A percentile compares a stretch with the other conserved stretches of the same genome.
These are phyloP conservation scores for Candida frijolesensis DNA, from an alignment of 1,139 yeast genomes.

Conservation along the genomic window DNA sequence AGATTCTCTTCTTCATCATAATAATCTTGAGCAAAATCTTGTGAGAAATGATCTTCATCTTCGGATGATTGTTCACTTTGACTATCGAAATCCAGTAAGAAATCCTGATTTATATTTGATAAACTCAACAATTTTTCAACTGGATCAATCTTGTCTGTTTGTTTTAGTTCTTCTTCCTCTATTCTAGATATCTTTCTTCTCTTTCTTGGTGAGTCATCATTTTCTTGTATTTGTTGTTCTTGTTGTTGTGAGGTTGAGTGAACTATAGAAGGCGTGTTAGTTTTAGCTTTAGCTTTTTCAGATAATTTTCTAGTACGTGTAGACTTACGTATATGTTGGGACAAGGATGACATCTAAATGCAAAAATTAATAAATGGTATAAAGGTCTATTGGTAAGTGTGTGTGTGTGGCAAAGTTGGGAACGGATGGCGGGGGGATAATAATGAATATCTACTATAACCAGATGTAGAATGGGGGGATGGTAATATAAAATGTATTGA, in stretches of 20 bases:
- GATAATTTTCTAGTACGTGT: conserved; percentile 29
- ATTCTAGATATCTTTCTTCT: conserved; percentile 18
- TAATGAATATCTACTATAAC: conserved; percentile 2
- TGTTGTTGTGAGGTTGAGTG: background rate
- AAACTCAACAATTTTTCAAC: conserved; percentile 46
- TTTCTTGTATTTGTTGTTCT: conserved; percentile 14
- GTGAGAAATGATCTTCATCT: conserved; percentile 12
- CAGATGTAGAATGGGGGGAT: conserved; percentile 2
- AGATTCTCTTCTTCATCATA: conserved; percentile 14
- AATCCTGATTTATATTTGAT: conserved; percentile 28
- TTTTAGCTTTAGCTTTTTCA: conserved; percentile 21
- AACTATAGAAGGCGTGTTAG: conserved; percentile 11
- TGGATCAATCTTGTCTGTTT: conserved; percentile 43
- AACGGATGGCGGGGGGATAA: too few relatives aligned
- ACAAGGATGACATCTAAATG: conserved; percentile 19
- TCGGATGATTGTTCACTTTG: conserved; percentile 2
- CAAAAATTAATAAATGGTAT: background rate
- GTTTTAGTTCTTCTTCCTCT: conserved; percentile 17
- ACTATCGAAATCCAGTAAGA: conserved; percentile 15
- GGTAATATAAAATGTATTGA: too few relatives aligned
- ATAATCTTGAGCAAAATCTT: conserved; percentile 16
- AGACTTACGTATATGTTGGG: conserved; percentile 32
- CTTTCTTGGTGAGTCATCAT: conserved; percentile 17
- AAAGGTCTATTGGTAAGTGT: background rate
- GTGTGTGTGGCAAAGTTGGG: background rate